Conservation (phyloP, 1,284 basidiomycete species). For the Moesziomyces antarcticus region DNA sequence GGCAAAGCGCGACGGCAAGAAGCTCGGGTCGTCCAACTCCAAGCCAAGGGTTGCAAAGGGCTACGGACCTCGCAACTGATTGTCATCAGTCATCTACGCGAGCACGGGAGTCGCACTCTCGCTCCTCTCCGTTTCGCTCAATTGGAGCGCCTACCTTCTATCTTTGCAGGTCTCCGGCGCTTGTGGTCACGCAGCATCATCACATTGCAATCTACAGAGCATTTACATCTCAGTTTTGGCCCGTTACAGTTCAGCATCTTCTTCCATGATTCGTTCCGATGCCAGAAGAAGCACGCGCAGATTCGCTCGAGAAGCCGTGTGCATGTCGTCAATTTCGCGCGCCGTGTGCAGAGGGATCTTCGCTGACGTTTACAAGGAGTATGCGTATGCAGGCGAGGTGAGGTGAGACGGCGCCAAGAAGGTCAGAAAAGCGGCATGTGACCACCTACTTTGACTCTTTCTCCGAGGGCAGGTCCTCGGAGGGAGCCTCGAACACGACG, state of each 20-base stretch:
- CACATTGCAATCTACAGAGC: neutral
- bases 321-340: neutral
- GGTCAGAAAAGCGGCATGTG: neutral
- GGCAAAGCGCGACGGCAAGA: conserved; percentile 65
- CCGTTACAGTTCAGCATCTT: too few species aligned
- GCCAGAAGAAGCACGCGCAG: too few species aligned
- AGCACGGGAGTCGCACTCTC: too few species aligned
- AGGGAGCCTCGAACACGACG: conserved; percentile 46
- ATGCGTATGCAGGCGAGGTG: neutral
- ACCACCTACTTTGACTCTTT: conserved; percentile 13
- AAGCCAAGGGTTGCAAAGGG: conserved; percentile 56
- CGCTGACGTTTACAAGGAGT: neutral
- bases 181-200: neutral
- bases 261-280: too few species aligned
- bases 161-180: too few species aligned
- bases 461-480: conserved; percentile 27
- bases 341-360: neutral
- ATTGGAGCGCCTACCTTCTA: too few species aligned
- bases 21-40: conserved; percentile 52
- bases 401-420: neutral
- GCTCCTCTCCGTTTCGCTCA: too few species aligned
- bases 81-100: neutral
- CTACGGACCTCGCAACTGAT: conserved; percentile 48
- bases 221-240: neutral
- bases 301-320: neutral